Evolutionary conservation across 2,329 filamentous ascomycete genomes (phyloP).

Genomic region (Chrysoporthe austroafricana): DNA sequence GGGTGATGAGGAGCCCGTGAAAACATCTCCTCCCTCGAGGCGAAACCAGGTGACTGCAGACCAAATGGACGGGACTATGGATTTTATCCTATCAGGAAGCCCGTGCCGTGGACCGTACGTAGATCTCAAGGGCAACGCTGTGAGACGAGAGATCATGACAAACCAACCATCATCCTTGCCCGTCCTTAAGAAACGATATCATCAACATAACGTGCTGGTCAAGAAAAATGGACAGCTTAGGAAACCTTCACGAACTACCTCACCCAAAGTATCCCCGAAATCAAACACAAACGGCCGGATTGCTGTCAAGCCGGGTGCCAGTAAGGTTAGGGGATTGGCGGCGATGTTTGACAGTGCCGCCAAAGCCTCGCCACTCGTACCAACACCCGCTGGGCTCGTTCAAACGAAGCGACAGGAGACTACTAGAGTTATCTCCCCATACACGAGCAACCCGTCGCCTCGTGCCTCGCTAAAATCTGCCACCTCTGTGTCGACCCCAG

Average conservation of each 20-base stretch:
- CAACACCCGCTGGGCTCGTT: slow-evolving; percentile 20
- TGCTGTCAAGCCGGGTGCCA: slow-evolving; percentile 33
- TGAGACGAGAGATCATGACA: not conserved
- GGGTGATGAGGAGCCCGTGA: not conserved
- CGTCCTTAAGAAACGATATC: slow-evolving; percentile 8
- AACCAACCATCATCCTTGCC: slow-evolving; percentile 15
- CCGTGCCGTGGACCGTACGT: slow-evolving; percentile 17
- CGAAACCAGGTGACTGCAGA: slow-evolving; percentile 1
- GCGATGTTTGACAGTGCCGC: slow-evolving; percentile 52
- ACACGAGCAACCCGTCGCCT: slow-evolving; percentile 26
- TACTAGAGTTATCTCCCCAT: slow-evolving; percentile 24
- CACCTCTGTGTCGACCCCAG: slow-evolving; percentile 21
- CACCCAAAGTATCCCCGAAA: slow-evolving; percentile 12
- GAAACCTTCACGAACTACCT: slow-evolving; percentile 25
- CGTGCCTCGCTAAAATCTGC: slow-evolving; percentile 15
- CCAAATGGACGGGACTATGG: slow-evolving; percentile 25
- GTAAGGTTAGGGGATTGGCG: slow-evolving; percentile 53
- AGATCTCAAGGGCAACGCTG: slow-evolving; percentile 9
- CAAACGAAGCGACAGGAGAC: slow-evolving; percentile 22
- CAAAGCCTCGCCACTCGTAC: slow-evolving; percentile 32
- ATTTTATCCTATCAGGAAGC: slow-evolving; percentile 6
- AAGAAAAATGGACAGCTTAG: slow-evolving; percentile 14
- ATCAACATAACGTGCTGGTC: not conserved
- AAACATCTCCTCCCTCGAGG: not conserved
- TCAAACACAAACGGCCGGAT: slow-evolving; percentile 10